Base-by-base conservation (phyloP, 2,329 filamentous ascomycete species). In the Neophaeococcomyces mojaviensis region DNA sequence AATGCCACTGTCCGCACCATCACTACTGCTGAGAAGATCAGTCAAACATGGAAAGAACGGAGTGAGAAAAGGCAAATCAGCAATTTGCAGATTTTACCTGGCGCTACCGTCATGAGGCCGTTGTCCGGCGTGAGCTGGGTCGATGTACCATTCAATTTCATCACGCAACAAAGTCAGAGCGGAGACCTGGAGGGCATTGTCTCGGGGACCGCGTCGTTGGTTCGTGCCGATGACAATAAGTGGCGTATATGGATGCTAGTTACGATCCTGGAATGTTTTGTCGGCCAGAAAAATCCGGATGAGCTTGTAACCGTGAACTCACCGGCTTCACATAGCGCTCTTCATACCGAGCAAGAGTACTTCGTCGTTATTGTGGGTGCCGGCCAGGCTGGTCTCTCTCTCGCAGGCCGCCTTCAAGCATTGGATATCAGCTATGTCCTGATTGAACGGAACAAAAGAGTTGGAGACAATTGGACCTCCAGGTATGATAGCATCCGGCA, bases 391-490 rank as follows among this genome's bases (percentile, higher is more conserved):
- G 71, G 71, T 0, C 58, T 74, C 1, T 63, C 64, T 15, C 58
- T 63, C 2, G 69, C 66, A 13, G 71, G 68, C 13, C 62, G 70
- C 2, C 55, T 72, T 12, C 61, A 68, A 50, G 67, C 70, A 32
- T 56, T 73, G 8, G 63, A 64, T 2, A 49, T 72, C 3, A 61
- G 61, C 1, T 64, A 68, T 22, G 55, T 74, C 6, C 60, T 73
- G n/a, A 59, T 74, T 35, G 71, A 74, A 37, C 60, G 62, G 19
- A 67, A 68, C 26, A 55, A 58, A 18, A 53, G 61, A 1, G 61
- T 73, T 3, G 70, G 71, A 2, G 66, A 71, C 44, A 69, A 67
- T 36, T 74, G 71, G 71, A 59, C 60, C 1, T 61, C 65, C 39
- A 60, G 71, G 39, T 74, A 74, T 49, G 65, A 69, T 32, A 68